Conservation (phyloP, 306 rosid genomes). For the Malus orientalis region DNA sequence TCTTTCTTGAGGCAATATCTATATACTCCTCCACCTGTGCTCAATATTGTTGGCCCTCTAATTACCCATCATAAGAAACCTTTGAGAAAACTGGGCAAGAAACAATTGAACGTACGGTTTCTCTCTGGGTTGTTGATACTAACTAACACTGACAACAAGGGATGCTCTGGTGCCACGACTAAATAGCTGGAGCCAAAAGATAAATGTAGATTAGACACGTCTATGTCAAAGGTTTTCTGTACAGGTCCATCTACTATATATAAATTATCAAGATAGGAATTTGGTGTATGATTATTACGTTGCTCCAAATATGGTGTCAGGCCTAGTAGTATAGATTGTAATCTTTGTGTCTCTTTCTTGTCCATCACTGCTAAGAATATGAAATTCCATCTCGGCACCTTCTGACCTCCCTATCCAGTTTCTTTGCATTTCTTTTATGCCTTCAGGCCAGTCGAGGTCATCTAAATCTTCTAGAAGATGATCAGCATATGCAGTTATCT, state of each 20-base stretch:
- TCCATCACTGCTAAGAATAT: slow-evolving; percentile 60
- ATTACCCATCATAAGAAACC: slow-evolving; percentile 25
- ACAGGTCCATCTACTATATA: too few relatives aligned
- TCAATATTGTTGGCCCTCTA: slow-evolving; percentile 31
- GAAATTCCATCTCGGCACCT: slow-evolving; percentile 91
- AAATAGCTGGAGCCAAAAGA: slow-evolving; percentile 53
- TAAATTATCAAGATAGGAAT: slow-evolving; percentile 11
- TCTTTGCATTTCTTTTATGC: slow-evolving; percentile 96
- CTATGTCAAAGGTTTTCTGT: not conserved
- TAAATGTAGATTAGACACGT: not conserved
- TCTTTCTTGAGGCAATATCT: slow-evolving; percentile 74
- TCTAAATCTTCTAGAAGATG: slow-evolving; percentile 95
- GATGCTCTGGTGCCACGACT: slow-evolving; percentile 91
- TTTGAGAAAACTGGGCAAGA: slow-evolving; percentile 23
- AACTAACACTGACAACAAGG: slow-evolving; percentile 55
- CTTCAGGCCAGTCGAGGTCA: slow-evolving; percentile 93
- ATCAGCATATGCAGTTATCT: slow-evolving; percentile 96
- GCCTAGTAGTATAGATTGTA: slow-evolving; percentile 82
- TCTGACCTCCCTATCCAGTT: slow-evolving; percentile 99
- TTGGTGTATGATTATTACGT: slow-evolving; percentile 54
- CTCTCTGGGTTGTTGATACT: slow-evolving; percentile 47
- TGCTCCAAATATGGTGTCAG: slow-evolving; percentile 97
- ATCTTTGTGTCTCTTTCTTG: slow-evolving; percentile 56
- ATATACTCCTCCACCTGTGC: slow-evolving; percentile 78
- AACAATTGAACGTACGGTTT: slow-evolving; percentile 45